Evolutionary conservation across 1,284 basidiomycete genomes (phyloP), one percentile per base, ranked within the genome.

Genomic region (Sanguinoderma infundibulare): DNA sequence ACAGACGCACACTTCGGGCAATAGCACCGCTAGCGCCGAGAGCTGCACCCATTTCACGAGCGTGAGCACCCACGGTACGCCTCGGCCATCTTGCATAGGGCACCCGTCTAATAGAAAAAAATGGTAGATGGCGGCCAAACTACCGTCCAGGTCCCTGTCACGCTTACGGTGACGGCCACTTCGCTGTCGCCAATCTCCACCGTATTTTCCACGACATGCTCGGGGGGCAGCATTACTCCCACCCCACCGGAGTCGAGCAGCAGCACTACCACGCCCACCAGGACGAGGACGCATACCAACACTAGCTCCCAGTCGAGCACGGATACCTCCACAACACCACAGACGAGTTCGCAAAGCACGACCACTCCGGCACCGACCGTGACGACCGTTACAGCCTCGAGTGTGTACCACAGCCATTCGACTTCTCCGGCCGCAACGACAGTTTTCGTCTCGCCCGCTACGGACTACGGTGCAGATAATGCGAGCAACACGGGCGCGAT

Each of bases 181-280:
- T 60, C 70, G 15, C 68, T 71, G 14, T 64, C 69, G 12, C 73
- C 81, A 1, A 82, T 75, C 1, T 70, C 74, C 9, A 81, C 80
- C 2, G 66, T 81, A 34, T 83, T 75, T 65, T 70, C 75, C 3
- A 72, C 78, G 15, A 71, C 70, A 20, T 66, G 70, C 20, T 42
- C 69, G 7, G 55, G 51, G 56, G 50, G 49, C 36, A 52, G 50
- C 14, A 12, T 58, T 26, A 34, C 53, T n/a, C n/a, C n/a, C n/a
- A n/a, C n/a, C n/a, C n/a, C n/a, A n/a, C n/a, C n/a, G n/a, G n/a
- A n/a, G n/a, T n/a, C n/a, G 7, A 57, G 51, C 57, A 51, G 49
- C 36, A 52, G 50, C 14, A 12, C 60, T 26, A 34, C 53, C 2
- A n/a, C 53, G 1, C 44, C 61, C n/a, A 49, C 20, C 36, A 35